Base-by-base conservation (phyloP, 306 rosid genomes). In the Arachis hypogaea region DNA sequence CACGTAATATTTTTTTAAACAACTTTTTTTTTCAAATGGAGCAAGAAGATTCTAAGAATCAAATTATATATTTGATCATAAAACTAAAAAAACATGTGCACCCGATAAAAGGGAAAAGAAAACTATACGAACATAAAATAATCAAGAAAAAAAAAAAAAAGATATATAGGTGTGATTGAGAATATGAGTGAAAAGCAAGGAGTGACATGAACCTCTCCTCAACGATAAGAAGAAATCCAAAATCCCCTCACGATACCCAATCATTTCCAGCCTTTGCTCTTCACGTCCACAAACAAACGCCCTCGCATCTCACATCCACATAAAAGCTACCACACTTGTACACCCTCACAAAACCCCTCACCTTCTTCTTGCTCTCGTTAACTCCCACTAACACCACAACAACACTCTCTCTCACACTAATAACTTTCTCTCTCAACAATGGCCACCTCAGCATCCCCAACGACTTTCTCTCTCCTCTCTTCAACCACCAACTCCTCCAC, bases 181-280 rank as follows among this genome's bases (percentile, higher is more conserved):
- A 1, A 22, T 5, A 57, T 51, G 62, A 64, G 73, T 71, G 63
- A 60, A 77, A 82, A 42, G 74, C 49, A 81, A 83, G 86, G 87
- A 78, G 82, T 82, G 79, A 74, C 86, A 72, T 51, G 80, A 84
- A 81, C 99, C 99, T 92, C 96, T 76, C 88, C 88, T 81, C 88
- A 66, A 59, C 80, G 99, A 94, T 95, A 95, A 95, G 98, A 81
- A 81, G 80, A 76, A 76, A 77, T 87, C 86, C 78, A 68, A 80
- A 65, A 74, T 63, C 80, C 60, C 75, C 56, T 42, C 55, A 49
- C 75, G 71, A 69, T 40, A 68, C 83, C 90, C 94, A 91, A 82
- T 79, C 96, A 66, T 72, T 82, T 79, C 28, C 77, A 22, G 0
- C 69, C 68, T 1, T 86, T 77, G 80, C 33, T 56, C 82, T 69